Percentiles rank a stretch among this genome's conserved stretches.
Conservation (phyloP, 192 early-diverging fungal genomes). For the Paraglomus occultum region DNA sequence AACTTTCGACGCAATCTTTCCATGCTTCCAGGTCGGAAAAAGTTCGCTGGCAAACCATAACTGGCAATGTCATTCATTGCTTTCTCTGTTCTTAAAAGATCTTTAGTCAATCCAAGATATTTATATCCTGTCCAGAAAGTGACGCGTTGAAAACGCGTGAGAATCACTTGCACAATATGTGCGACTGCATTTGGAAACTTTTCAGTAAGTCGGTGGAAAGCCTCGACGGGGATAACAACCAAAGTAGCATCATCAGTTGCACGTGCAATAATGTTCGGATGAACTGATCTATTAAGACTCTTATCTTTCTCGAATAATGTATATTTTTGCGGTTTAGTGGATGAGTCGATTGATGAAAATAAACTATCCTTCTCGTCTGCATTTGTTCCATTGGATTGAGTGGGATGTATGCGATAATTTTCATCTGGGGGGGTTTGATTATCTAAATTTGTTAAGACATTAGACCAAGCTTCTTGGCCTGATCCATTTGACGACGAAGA, state of each 20-base stretch:
- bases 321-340: too few species aligned
- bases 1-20: slow-evolving; percentile 55
- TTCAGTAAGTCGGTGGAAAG: slow-evolving; percentile 84
- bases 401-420: too few species aligned
- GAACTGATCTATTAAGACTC: slow-evolving; percentile 26
- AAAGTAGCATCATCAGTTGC: slow-evolving; percentile 88
- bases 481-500: slow-evolving; percentile 8
- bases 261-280: slow-evolving; percentile 78
- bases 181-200: slow-evolving; percentile 92
- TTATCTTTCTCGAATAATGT: slow-evolving; percentile 16
- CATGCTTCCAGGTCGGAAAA: slow-evolving; percentile 52
- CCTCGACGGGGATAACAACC: slow-evolving; percentile 90
- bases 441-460: slow-evolving; percentile 38
- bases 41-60: slow-evolving; percentile 52
- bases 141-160: slow-evolving; percentile 94
- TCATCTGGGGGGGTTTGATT: background rate
- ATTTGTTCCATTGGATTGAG: too few species aligned
- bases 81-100: slow-evolving; percentile 83
- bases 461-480: slow-evolving; percentile 37
- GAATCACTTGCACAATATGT: slow-evolving; percentile 93
- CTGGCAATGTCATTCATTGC: slow-evolving; percentile 74
- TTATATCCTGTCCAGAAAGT: slow-evolving; percentile 88
- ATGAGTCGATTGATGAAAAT: too few species aligned
- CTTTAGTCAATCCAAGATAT: slow-evolving; percentile 84
- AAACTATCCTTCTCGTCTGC: too few species aligned